phyloP scores from a whole-genome alignment of 345 rosid genomes.

The Sapria himalayana region DNA sequence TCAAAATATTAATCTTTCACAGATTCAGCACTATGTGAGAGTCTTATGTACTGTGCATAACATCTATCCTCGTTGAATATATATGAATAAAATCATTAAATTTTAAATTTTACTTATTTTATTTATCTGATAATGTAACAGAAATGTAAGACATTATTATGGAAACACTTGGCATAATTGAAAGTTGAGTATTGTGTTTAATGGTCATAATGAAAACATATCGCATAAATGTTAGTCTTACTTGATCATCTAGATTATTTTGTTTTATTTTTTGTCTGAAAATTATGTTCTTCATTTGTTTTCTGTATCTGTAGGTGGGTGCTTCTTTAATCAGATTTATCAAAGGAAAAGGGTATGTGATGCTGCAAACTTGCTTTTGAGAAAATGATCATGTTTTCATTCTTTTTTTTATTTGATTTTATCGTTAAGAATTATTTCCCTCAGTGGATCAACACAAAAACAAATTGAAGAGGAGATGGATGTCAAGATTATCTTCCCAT shows the following conservation, averaged over 20 bases:
- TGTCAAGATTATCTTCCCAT: conserved; percentile 49
- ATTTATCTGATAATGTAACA: too few species aligned
- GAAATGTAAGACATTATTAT: too few species aligned
- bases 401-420: conserved; percentile 7
- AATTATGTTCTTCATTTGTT: conserved; percentile 3
- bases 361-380: conserved; percentile 7
- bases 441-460: conserved; percentile 46
- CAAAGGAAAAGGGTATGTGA: conserved; percentile 53
- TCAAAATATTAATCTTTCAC: too few species aligned
- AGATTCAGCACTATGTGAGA: too few species aligned
- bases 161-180: too few species aligned
- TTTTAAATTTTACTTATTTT: too few species aligned
- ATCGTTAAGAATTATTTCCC: conserved; percentile 8
- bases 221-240: neutral
- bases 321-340: conserved; percentile 58
- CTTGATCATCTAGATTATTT: neutral
- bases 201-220: too few species aligned
- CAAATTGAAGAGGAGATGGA: conserved; percentile 60
- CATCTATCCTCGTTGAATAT: too few species aligned
- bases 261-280: neutral
- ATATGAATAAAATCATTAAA: too few species aligned
- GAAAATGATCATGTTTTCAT: conserved; percentile 5
- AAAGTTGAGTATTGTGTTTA: too few species aligned
- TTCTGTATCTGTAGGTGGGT: conserved; percentile 37
- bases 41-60: too few species aligned